Evolutionary conservation across 257 asterid genomes (phyloP), one percentile per base, ranked within the genome.

Genomic region (Nicotiana attenuata): DNA sequence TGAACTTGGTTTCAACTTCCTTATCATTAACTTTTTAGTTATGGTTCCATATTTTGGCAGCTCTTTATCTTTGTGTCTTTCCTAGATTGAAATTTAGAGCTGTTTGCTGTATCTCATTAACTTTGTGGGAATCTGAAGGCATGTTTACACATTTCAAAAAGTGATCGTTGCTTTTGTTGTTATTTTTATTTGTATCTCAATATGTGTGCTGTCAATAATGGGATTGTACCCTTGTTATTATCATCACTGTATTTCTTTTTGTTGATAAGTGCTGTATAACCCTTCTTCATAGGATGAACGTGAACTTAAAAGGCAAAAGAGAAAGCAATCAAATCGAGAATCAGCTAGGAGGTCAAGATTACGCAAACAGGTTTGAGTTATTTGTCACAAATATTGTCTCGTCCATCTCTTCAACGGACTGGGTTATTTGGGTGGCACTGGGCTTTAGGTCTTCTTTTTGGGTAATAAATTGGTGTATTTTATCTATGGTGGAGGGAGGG

Each of bases 331-430:
- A 29, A 96, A 96, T 83, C 89, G 99, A 65, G 99, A 96, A 92
- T 96, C 99, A 82, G 99, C 99, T 79, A 89, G 99, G 84, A 92
- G 99, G 67, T 94, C 99, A 84, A 92, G 99, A 85, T 86, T 96
- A 65, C 96, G 99, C 66, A 96, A 96, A 85, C 99, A 96, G 98
- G 99, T 94, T 82, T 33, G 79, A 75, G 63, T 75, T 75, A 50
- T 38, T 75, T 75, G 31, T 24, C 26, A 50, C 45, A 50, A 22
- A 75, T 50, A 75, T 22, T 50, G 79, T 75, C 79, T 50, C 10
- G 28, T 75, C 8, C 45, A 50, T 50, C 63, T 73, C 60, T 73
- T 47, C 61, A 24, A 14, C 41, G 15, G 20, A 45, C 22, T 13
- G 69, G 69, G 38, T 26, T 28, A 5, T 24, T 65, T 65, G 45